Evolutionary conservation across 164 flowering plant species (phyloP).

Genomic region (Stephania japonica): DNA sequence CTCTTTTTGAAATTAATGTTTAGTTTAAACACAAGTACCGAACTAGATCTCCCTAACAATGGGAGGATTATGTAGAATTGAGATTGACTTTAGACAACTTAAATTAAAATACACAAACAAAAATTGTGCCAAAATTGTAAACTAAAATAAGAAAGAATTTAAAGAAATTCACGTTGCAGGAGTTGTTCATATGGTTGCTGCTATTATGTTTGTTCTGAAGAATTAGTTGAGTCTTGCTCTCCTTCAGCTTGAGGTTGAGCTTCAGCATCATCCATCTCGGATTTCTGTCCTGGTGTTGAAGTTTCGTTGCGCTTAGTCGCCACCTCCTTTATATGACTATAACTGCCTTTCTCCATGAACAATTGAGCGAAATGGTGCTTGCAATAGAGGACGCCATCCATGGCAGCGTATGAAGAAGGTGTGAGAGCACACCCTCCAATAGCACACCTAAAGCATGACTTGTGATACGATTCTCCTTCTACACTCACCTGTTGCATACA

Average conservation of each 20-base stretch:
- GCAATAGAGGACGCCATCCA: slow-evolving; percentile 38
- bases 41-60: not conserved
- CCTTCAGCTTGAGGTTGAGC: not conserved
- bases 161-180: not conserved
- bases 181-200: slow-evolving; percentile 1
- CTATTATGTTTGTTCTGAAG: slow-evolving; percentile 5
- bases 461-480: slow-evolving; percentile 32
- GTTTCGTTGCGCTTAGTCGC: slow-evolving; percentile 22
- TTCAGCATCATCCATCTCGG: not conserved
- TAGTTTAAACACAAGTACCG: too few relatives aligned
- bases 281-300: not conserved
- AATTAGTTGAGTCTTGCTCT: not conserved
- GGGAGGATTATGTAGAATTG: not conserved
- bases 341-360: slow-evolving; percentile 48
- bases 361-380: slow-evolving; percentile 44
- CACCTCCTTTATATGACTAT: slow-evolving; percentile 24
- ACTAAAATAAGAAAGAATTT: not conserved
- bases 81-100: not conserved
- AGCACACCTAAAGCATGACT: slow-evolving; percentile 32
- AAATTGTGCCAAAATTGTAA: not conserved
- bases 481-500: slow-evolving; percentile 23
- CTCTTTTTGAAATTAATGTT: too few relatives aligned
- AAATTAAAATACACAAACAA: too few relatives aligned
- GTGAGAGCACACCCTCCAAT: slow-evolving; percentile 32
- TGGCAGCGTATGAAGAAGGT: slow-evolving; percentile 29